Conservation (phyloP, 2,329 filamentous ascomycete genomes). For the Trichoderma aggressivum region DNA sequence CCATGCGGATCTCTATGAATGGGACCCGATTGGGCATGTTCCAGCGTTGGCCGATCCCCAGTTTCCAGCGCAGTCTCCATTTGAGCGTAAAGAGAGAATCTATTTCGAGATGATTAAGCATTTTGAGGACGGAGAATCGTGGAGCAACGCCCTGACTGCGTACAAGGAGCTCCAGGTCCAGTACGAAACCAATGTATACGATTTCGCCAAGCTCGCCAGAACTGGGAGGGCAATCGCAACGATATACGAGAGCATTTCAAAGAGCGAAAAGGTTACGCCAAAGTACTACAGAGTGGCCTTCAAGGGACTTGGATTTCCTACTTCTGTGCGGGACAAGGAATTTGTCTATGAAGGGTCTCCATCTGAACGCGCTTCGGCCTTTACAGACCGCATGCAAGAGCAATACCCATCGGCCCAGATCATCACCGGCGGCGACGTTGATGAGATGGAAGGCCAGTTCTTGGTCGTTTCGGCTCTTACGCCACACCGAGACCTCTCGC, state of each 20-base stretch:
- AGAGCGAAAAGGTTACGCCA: constrained; percentile 72
- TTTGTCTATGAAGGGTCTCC: constrained; percentile 85
- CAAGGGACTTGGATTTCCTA: constrained; percentile 82
- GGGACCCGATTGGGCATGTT: constrained; percentile 70
- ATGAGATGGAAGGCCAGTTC: constrained; percentile 88
- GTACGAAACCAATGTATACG: constrained; percentile 85
- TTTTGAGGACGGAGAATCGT: constrained; percentile 91
- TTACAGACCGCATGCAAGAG: constrained; percentile 88
- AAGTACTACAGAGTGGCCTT: constrained; percentile 92
- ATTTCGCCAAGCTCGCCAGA: constrained; percentile 87
- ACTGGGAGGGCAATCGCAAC: constrained; percentile 87
- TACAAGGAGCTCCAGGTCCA: constrained; percentile 91
- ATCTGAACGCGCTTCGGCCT: constrained; percentile 72
- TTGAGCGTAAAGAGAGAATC: constrained; percentile 87
- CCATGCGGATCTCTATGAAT: constrained; percentile 89
- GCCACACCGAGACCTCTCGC: constrained; percentile 74
- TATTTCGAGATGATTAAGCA: constrained; percentile 95
- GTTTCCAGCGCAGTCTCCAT: constrained; percentile 80
- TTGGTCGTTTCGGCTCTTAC: constrained; percentile 77
- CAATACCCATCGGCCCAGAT: constrained; percentile 85
- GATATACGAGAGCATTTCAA: constrained; percentile 84
- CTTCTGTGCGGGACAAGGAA: constrained; percentile 78
- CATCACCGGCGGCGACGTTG: constrained; percentile 62
- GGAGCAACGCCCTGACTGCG: constrained; percentile 80
- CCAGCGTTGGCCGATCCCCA: constrained; percentile 66